Evolutionary conservation across 306 rosid genomes (phyloP), one percentile per base, ranked within the genome.

Genomic region (Quercus suber): DNA sequence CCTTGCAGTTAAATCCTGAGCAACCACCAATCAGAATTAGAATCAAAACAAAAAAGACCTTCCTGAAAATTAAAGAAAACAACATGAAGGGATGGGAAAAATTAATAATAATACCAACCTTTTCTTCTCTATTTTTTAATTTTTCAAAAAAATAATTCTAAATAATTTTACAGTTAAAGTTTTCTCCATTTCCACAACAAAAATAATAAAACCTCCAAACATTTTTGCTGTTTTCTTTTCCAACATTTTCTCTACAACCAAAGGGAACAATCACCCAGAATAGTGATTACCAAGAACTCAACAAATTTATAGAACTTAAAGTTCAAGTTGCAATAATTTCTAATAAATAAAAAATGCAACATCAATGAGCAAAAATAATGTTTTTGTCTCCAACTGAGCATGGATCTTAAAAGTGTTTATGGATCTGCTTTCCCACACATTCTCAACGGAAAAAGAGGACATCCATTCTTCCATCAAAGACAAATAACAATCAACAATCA

Each of bases 1-100:
- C 76, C 81, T 77, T 75, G 82, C 33, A 41, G 67, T 78, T 72
- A 81, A 28, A 69, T 83, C 89, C 96, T 92, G 41, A 72, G 65
- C 51, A 83, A 51, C 74, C 21, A 86, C 17, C 81, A 67, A 74
- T 77, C 65, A 77, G 72, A 83, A 71, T 33, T 14, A 30, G 30
- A 82, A 82, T 27, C 67, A 71, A 63, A 49, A 69, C 20, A 33
- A 64, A 27, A 41, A 57, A 77, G 33, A 27, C 79, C 19, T 53
- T 3, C 6, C 18, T 6, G 19, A 12, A 55, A 56, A 57, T 4
- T 1, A 17, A 0, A 17, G 28, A 57, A 14, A 67, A 2, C 8
- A 18, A 18, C 10, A 56, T 0, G 45, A 28, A 2, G 15, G 3
- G 12, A 41, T 8, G 45, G 45, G 8, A 41, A 37, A 41, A 41